Conservation (phyloP, 2,329 filamentous ascomycete species). For the Fusarium austroafricanum region DNA sequence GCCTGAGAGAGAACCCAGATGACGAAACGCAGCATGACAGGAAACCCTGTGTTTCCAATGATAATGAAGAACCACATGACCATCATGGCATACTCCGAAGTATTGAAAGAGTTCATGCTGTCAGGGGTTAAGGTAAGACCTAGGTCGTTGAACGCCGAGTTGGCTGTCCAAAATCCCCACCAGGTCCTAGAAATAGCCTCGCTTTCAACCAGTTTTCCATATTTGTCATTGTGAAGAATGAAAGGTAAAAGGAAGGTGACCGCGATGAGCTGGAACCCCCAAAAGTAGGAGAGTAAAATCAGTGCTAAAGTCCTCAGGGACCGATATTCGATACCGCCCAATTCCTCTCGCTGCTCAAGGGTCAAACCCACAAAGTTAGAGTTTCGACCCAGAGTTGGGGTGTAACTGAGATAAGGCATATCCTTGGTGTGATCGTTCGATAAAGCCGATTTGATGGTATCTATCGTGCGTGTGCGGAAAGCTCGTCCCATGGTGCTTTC, state of each 20-base stretch:
- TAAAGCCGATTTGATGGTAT: slow-evolving; percentile 67
- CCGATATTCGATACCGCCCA: slow-evolving; percentile 96
- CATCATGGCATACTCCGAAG: slow-evolving; percentile 79
- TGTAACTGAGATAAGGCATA: slow-evolving; percentile 93
- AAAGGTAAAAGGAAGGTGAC: slow-evolving; percentile 81
- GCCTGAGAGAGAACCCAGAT: slow-evolving; percentile 84
- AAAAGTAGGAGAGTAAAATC: slow-evolving; percentile 82
- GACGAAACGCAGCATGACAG: slow-evolving; percentile 90
- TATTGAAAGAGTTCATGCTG: slow-evolving; percentile 91
- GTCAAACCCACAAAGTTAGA: slow-evolving; percentile 90
- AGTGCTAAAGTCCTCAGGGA: slow-evolving; percentile 86
- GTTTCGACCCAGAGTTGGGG: slow-evolving; percentile 91
- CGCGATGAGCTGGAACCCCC: slow-evolving; percentile 83
- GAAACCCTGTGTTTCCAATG: slow-evolving; percentile 95
- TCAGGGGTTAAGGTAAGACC: slow-evolving; percentile 92
- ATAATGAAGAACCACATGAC: slow-evolving; percentile 88
- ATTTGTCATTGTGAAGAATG: slow-evolving; percentile 74
- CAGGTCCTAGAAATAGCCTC: slow-evolving; percentile 76
- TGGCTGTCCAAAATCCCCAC: slow-evolving; percentile 94
- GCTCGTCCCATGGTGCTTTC: slow-evolving; percentile 45
- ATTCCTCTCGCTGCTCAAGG: slow-evolving; percentile 91
- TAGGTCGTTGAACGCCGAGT: slow-evolving; percentile 93
- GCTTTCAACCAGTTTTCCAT: slow-evolving; percentile 71
- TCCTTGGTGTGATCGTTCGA: slow-evolving; percentile 66
- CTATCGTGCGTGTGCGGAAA: slow-evolving; percentile 63